Evolutionary conservation across 1,284 basidiomycete species (phyloP).

Genomic region (Sporisorium scitamineum): DNA sequence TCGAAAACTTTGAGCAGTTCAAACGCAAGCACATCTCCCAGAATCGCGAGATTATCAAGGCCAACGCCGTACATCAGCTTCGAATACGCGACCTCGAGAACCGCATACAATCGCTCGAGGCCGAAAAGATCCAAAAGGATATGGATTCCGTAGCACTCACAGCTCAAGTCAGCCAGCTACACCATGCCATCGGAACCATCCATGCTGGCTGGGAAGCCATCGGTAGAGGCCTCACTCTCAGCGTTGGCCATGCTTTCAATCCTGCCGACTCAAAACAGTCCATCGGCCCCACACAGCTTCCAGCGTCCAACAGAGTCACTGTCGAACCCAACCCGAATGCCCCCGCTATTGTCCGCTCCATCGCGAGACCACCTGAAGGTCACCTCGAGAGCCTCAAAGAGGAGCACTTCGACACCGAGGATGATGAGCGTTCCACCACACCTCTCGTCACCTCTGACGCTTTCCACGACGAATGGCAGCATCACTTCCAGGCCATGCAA

Average conservation of each 20-base stretch:
- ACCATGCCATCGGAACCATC: conserved; percentile 52
- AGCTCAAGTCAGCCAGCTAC: conserved; percentile 50
- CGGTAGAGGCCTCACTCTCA: conserved; percentile 44
- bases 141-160: conserved; percentile 33
- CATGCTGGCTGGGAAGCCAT: conserved; percentile 61
- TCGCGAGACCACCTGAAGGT: conserved; percentile 47
- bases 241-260: neutral
- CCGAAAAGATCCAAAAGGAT: conserved; percentile 49
- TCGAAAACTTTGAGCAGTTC: conserved; percentile 64
- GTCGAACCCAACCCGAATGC: conserved; percentile 42
- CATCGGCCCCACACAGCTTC: neutral
- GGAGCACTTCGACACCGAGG: conserved; percentile 2
- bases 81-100: conserved; percentile 65
- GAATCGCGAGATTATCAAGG: conserved; percentile 66
- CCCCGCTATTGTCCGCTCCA: conserved; percentile 25
- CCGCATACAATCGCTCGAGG: conserved; percentile 57
- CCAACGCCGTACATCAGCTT: conserved; percentile 58
- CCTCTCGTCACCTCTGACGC: neutral
- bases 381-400: conserved; percentile 38
- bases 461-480: conserved; percentile 10
- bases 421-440: neutral
- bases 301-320: conserved; percentile 23
- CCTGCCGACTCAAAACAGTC: neutral
- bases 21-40: conserved; percentile 67
- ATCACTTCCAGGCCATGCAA: conserved; percentile 7